These are phyloP conservation scores for Phialophora chinensis DNA, from an alignment of 2,329 filamentous ascomycete genomes.

Conservation along the genomic window DNA sequence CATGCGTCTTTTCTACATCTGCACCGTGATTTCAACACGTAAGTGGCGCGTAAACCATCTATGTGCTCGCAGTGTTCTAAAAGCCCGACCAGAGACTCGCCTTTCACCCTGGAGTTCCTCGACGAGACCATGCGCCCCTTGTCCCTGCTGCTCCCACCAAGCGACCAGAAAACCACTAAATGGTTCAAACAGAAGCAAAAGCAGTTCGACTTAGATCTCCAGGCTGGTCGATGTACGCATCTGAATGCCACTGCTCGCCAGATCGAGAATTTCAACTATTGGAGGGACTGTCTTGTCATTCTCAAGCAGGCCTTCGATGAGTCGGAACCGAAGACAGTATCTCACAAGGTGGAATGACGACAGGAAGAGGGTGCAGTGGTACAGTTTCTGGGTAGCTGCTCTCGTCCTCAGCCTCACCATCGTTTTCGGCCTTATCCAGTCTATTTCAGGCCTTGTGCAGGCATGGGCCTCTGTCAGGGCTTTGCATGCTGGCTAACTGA, in stretches of 20 bases:
- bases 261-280: conserved; percentile 48
- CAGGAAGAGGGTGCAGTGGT: conserved; percentile 44
- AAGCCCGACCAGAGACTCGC: conserved; percentile 36
- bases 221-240: conserved; percentile 41
- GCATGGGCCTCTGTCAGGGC: conserved; percentile 20
- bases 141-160: too few relatives aligned
- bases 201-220: conserved; percentile 42
- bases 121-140: too few relatives aligned
- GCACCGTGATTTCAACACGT: conserved; percentile 5
- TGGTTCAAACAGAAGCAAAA: conserved; percentile 1
- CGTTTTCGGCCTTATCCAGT: conserved; percentile 33
- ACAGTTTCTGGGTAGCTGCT: conserved; percentile 53
- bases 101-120: too few relatives aligned
- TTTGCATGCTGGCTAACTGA: too few relatives aligned
- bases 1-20: conserved; percentile 15
- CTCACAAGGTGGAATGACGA: conserved; percentile 46
- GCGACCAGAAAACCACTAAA: too few relatives aligned
- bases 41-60: background rate
- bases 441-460: conserved; percentile 50
- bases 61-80: too few relatives aligned
- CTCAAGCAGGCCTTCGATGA: conserved; percentile 54
- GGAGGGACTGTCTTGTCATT: conserved; percentile 52
- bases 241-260: conserved; percentile 41
- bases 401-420: conserved; percentile 44
- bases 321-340: conserved; percentile 44